Percentiles rank a stretch among this genome's conserved stretches.
Conservation (phyloP, 2,329 filamentous ascomycete genomes). For the Pezicula radicicola region DNA sequence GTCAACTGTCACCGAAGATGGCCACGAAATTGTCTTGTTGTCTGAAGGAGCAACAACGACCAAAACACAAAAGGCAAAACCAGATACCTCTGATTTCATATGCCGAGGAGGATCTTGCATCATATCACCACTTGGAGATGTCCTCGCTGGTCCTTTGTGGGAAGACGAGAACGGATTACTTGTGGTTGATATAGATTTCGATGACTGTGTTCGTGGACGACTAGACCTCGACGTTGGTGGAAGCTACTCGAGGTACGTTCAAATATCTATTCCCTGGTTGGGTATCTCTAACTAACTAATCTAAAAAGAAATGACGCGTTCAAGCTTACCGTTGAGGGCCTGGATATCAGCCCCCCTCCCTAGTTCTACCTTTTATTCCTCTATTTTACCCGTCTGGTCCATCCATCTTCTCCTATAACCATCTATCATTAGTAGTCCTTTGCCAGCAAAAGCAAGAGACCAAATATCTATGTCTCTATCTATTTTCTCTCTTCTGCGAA, state of each 20-base stretch:
- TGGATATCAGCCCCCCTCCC: constrained; percentile 56
- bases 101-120: constrained; percentile 82
- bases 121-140: constrained; percentile 74
- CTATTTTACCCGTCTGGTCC: neutral
- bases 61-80: constrained; percentile 18
- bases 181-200: constrained; percentile 76
- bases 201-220: constrained; percentile 79
- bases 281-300: constrained; percentile 7
- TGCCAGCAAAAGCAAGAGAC: neutral
- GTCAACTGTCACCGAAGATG: constrained; percentile 11
- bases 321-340: constrained; percentile 54
- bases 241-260: constrained; percentile 72
- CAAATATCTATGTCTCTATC: no score
- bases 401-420: neutral
- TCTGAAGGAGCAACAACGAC: neutral
- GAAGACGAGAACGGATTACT: constrained; percentile 66
- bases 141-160: constrained; percentile 80
- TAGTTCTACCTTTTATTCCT: constrained; percentile 25
- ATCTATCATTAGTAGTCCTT: no score
- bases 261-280: neutral
- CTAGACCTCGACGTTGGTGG: constrained; percentile 83
- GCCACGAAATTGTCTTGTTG: constrained; percentile 38
- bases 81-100: constrained; percentile 28
- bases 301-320: constrained; percentile 54
- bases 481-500: no score